These are phyloP conservation scores for Phytophthora syringae DNA, from an alignment of 352 stramenopile species.

Conservation along the genomic window DNA sequence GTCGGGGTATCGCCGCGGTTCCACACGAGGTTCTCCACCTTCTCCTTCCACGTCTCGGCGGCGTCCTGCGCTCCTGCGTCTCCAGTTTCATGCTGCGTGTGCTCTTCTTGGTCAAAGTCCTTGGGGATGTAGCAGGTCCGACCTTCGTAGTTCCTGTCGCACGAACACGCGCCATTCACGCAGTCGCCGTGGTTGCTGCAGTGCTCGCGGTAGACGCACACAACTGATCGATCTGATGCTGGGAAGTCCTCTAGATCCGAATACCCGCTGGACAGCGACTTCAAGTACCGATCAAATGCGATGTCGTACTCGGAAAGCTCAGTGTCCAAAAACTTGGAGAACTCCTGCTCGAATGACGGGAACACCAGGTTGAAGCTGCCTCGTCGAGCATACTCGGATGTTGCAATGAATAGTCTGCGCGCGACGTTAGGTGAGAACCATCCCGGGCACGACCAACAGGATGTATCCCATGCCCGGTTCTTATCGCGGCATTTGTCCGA, in stretches of 20 bases:
- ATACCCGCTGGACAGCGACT: slow-evolving; percentile 63
- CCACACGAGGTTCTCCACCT: slow-evolving; percentile 60
- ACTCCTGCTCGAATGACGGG: slow-evolving; percentile 64
- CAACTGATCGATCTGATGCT: slow-evolving; percentile 45
- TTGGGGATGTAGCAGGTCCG: slow-evolving; percentile 84
- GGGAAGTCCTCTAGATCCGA: slow-evolving; percentile 49
- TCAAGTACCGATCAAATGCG: slow-evolving; percentile 78
- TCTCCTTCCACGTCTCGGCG: slow-evolving; percentile 70
- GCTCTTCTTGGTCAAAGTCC: slow-evolving; percentile 48
- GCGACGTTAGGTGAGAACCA: slow-evolving; percentile 77
- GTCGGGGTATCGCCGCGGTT: slow-evolving; percentile 41
- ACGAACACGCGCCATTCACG: slow-evolving; percentile 79
- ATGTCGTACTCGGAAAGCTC: slow-evolving; percentile 68
- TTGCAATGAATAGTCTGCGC: slow-evolving; percentile 53
- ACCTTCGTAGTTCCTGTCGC: slow-evolving; percentile 77
- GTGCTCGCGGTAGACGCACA: slow-evolving; percentile 82
- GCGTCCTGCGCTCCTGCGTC: slow-evolving; percentile 35
- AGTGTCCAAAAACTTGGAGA: slow-evolving; percentile 63
- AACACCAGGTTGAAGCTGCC: slow-evolving; percentile 77
- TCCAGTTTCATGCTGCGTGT: slow-evolving; percentile 29
- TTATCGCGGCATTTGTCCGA: slow-evolving; percentile 67
- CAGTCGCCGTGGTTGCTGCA: slow-evolving; percentile 86
- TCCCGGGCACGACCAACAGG: slow-evolving; percentile 78
- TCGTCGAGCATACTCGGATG: slow-evolving; percentile 71
- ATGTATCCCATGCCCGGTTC: slow-evolving; percentile 64